Evolutionary conservation across 2,329 filamentous ascomycete species (phyloP), one percentile per base, ranked within the genome.

Genomic region (Colletotrichum plurivorum): DNA sequence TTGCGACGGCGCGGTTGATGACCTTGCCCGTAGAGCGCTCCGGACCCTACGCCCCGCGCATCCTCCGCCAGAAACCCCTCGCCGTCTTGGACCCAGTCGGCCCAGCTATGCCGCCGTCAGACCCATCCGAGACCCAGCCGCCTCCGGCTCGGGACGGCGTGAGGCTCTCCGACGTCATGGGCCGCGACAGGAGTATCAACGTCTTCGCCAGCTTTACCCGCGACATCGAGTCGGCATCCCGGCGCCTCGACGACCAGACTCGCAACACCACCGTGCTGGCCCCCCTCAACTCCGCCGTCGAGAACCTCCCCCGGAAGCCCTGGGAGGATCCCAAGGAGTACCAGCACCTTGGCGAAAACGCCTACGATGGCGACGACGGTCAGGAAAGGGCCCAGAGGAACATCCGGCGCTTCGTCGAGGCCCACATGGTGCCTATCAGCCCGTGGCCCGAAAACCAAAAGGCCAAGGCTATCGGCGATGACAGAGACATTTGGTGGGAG

Each of bases 251-350:
- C 73, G 88, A 94, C 77, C 79, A 85, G 0, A 77, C 82, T 1
- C 80, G 87, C 67, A 95, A 95, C 78, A 93, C 93, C 16, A 98
- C 94, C 2, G 90, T 98, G 25, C 89, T 98, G 3, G 95, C 95
- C 5, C 96, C 96, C 0, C 84, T 93, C 62, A 98, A 99, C 84
- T 90, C 88, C 18, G 94, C 91, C 3, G 89, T 99, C 76, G 92
- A 93, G 72, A 83, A 81, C 1, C 84, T 98, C 25, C 93, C 94
- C 1, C 87, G 92, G 60, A 98, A 98, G 79, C 95, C 95, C 0
- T 97, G 94, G 94, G 93, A 93, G 75, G 84, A 95, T 71, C 89
- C 92, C 0, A 81, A 86, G 60, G 94, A 97, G 73, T 95, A 96
- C 78, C 82, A 85, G 4, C 79, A 80, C 1, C 82, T 92, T 4